Conservation (phyloP, 2,329 filamentous ascomycete species). For the Botrytis medusae region DNA sequence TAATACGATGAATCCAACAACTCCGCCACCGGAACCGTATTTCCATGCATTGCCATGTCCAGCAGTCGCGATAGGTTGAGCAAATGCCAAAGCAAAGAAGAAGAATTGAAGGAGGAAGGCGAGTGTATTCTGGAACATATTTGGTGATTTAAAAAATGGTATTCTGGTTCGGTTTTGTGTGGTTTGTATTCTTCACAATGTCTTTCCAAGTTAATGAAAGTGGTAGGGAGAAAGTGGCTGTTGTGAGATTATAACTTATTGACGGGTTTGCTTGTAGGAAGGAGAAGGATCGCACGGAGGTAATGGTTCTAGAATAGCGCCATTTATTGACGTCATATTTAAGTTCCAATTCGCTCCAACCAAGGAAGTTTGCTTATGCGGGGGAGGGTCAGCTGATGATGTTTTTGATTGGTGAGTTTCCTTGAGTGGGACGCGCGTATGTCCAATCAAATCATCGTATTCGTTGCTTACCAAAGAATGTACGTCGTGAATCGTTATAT, state of each 20-base stretch:
- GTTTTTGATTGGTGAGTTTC: background rate
- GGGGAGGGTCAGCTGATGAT: background rate
- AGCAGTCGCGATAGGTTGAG: constrained; percentile 42
- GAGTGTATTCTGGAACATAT: constrained; percentile 26
- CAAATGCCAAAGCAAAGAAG: constrained; percentile 50
- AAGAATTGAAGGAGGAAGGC: constrained; percentile 54
- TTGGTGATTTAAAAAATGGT: background rate
- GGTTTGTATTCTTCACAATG: background rate
- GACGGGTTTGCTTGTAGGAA: background rate
- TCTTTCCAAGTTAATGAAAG: background rate
- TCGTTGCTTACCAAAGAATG: background rate
- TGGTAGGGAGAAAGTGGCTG: background rate
- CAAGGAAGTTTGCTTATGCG: constrained; percentile 4
- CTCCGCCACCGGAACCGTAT: constrained; percentile 61
- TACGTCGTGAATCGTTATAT: too few species aligned
- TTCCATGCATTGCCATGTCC: constrained; percentile 51
- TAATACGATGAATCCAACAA: constrained; percentile 60
- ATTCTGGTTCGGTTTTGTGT: background rate
- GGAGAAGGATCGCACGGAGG: background rate
- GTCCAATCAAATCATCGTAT: background rate
- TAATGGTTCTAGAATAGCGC: background rate
- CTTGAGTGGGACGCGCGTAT: background rate
- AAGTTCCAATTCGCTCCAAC: background rate
- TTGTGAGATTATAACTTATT: constrained; percentile 5
- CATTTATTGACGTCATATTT: constrained; percentile 3